Conservation (phyloP, 352 stramenopile genomes). For the Lagenidium sp. region DNA sequence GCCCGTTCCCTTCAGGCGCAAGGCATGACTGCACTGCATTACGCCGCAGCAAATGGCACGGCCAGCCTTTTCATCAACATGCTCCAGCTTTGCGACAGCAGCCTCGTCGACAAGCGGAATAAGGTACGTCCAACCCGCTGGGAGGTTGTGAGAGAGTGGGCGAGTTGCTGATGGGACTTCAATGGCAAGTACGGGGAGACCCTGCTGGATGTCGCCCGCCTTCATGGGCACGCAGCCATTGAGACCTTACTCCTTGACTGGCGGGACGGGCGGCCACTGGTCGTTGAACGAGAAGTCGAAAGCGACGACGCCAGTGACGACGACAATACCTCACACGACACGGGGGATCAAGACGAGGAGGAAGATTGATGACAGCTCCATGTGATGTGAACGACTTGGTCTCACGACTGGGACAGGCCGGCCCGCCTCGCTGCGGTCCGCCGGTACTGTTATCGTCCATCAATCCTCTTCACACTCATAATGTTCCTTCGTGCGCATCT, state of each 20-base stretch:
- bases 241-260: constrained; percentile 12
- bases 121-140: constrained; percentile 19
- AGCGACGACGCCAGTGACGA: neutral
- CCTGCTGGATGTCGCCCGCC: constrained; percentile 28
- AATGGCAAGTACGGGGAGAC: constrained; percentile 30
- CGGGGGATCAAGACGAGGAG: constrained; percentile 4
- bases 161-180: neutral
- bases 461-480: no score
- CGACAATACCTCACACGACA: constrained; percentile 2
- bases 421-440: no score
- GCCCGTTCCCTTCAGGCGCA: constrained; percentile 40
- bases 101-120: constrained; percentile 47
- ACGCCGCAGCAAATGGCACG: constrained; percentile 39
- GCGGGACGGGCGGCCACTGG: constrained; percentile 7
- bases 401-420: no score
- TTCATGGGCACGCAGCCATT: constrained; percentile 16
- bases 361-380: no score
- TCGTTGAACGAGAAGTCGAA: constrained; percentile 5
- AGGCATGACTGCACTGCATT: constrained; percentile 65
- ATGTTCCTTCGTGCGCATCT: no score
- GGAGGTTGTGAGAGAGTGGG: no score
- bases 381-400: no score
- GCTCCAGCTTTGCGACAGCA: constrained; percentile 44
- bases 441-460: no score
- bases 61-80: constrained; percentile 60